Percentiles rank a stretch among this genome's conserved stretches.
Evolutionary conservation across 75 land plant genomes (phyloP).

Genomic region (Isoetes taiwanensis): DNA sequence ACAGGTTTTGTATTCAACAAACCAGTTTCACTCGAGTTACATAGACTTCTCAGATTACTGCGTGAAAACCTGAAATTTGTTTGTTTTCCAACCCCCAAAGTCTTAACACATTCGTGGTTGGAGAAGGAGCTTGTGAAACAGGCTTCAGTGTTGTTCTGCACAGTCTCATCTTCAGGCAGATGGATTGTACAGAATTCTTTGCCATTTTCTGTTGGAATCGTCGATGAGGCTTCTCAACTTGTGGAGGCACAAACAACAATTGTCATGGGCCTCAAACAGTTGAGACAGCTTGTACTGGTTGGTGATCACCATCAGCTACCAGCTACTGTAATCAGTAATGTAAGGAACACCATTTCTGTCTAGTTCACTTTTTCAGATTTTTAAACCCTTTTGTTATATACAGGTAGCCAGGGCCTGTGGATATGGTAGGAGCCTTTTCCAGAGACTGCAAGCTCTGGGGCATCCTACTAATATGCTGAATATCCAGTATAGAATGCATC

Average conservation of each 20-base stretch:
- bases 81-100: too few relatives aligned
- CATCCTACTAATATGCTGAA: constrained; percentile 41
- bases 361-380: too few relatives aligned
- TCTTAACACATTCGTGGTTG: neutral
- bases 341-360: too few relatives aligned
- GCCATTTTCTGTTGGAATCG: constrained; percentile 35
- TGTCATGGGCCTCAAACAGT: constrained; percentile 31
- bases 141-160: constrained; percentile 45
- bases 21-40: too few relatives aligned
- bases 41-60: too few relatives aligned
- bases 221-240: constrained; percentile 86
- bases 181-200: constrained; percentile 13
- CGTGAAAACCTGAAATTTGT: too few relatives aligned
- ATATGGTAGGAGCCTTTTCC: constrained; percentile 82
- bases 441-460: constrained; percentile 46
- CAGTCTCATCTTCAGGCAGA: constrained; percentile 43
- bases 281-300: constrained; percentile 49
- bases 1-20: too few relatives aligned
- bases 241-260: constrained; percentile 65
- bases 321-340: constrained; percentile 65
- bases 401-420: constrained; percentile 37
- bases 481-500: constrained; percentile 79
- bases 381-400: too few relatives aligned
- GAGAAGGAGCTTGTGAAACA: constrained; percentile 22
- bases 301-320: constrained; percentile 76